Conservation (phyloP, 2,329 filamentous ascomycete genomes). For the Fusarium sp. region DNA sequence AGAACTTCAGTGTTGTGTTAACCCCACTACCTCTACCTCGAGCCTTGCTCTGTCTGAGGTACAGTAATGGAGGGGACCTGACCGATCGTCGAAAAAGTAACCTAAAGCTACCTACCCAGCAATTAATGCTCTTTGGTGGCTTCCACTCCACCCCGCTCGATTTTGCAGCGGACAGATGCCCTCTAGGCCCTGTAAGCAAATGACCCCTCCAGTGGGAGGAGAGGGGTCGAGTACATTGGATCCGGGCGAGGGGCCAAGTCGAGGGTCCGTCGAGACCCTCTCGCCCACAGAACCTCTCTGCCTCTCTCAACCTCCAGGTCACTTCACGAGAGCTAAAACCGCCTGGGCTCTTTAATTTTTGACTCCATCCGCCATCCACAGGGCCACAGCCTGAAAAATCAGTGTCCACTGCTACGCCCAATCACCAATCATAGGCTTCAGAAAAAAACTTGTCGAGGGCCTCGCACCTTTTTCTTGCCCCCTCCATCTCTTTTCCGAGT, state of each 20-base stretch:
- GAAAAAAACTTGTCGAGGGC: constrained; percentile 56
- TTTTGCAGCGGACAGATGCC: constrained; percentile 26
- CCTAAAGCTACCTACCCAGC: constrained; percentile 28
- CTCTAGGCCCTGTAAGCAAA: constrained; percentile 35
- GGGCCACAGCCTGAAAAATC: constrained; percentile 31
- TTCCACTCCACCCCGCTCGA: constrained; percentile 37
- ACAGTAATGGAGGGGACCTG: no score
- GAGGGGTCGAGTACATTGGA: constrained; percentile 28
- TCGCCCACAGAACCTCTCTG: constrained; percentile 4
- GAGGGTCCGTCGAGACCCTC: constrained; percentile 24
- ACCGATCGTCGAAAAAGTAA: constrained; percentile 27
- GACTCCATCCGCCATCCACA: constrained; percentile 40
- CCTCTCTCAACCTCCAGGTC: background rate
- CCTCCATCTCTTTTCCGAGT: constrained; percentile 49
- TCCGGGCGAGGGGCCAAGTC: constrained; percentile 27
- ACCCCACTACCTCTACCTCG: constrained; percentile 11
- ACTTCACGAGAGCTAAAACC: constrained; percentile 14
- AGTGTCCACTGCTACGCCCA: constrained; percentile 46
- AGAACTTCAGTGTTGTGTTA: constrained; percentile 1
- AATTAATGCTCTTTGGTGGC: constrained; percentile 21
- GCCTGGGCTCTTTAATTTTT: constrained; percentile 31
- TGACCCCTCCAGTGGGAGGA: constrained; percentile 28
- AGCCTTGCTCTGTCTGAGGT: constrained; percentile 2
- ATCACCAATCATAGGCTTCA: constrained; percentile 55
- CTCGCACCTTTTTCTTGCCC: constrained; percentile 54